Conservation (phyloP, 2,329 filamentous ascomycete species). For the Fusarium redolens region DNA sequence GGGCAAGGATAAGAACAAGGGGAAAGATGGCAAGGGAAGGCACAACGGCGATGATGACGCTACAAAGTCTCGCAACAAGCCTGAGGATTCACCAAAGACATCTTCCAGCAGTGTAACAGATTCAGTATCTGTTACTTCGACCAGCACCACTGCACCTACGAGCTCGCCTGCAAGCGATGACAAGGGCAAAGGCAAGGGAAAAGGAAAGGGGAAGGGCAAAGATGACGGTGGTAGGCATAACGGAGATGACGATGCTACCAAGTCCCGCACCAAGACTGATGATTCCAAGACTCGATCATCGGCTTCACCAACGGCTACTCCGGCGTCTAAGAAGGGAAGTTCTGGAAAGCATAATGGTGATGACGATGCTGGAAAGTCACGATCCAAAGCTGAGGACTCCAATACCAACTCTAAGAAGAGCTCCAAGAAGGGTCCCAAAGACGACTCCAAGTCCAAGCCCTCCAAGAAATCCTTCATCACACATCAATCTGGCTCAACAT, state of each 20-base stretch:
- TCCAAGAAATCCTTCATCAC: not conserved
- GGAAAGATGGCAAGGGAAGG: not conserved
- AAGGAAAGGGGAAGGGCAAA: not conserved
- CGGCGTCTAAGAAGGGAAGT: too few species aligned
- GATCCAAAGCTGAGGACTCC: not conserved
- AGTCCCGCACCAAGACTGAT: too few species aligned
- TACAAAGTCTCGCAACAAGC: not conserved
- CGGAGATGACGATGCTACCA: not conserved
- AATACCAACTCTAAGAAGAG: not conserved
- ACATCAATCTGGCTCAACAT: conserved; percentile 11
- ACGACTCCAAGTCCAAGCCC: not conserved
- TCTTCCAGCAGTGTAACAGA: too few species aligned
- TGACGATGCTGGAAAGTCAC: not conserved
- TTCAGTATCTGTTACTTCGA: too few species aligned
- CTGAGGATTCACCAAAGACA: not conserved
- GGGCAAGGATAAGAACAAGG: conserved; percentile 6
- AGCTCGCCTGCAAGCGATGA: too few species aligned
- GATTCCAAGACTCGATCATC: too few species aligned
- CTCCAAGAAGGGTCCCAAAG: not conserved
- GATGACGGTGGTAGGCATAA: not conserved
- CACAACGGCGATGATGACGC: not conserved
- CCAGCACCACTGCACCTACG: too few species aligned
- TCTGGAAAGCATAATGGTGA: not conserved
- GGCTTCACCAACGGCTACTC: too few species aligned
- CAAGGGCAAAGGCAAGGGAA: not conserved